Evolutionary conservation across 2,329 filamentous ascomycete genomes (phyloP).

Genomic region (Trichophyton benhamiae): DNA sequence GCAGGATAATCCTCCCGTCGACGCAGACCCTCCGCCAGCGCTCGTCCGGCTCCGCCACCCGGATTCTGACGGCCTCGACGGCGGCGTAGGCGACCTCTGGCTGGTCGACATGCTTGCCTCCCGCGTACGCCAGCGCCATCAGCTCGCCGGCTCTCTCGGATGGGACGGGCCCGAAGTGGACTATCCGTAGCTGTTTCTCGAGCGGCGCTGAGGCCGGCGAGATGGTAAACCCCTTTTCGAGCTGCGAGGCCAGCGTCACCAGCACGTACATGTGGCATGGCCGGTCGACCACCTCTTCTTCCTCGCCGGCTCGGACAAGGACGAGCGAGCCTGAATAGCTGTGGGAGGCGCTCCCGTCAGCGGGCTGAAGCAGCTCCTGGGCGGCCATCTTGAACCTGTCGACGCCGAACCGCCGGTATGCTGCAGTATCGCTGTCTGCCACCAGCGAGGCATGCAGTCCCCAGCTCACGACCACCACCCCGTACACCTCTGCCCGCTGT

Average conservation of each 20-base stretch:
- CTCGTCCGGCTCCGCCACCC: conserved; percentile 48
- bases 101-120: conserved; percentile 43
- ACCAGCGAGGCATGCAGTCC: conserved; percentile 81
- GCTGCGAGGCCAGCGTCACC: conserved; percentile 61
- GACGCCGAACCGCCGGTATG: conserved; percentile 63
- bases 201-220: conserved; percentile 60
- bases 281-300: conserved; percentile 21
- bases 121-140: conserved; percentile 53
- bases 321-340: conserved; percentile 44
- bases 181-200: conserved; percentile 56
- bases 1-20: conserved; percentile 74
- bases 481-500: conserved; percentile 39
- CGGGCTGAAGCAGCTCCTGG: conserved; percentile 54
- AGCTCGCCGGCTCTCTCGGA: conserved; percentile 60
- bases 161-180: conserved; percentile 59
- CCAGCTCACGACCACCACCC: conserved; percentile 79
- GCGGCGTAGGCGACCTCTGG: conserved; percentile 56
- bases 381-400: conserved; percentile 79
- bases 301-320: conserved; percentile 22
- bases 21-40: conserved; percentile 78
- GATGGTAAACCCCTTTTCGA: conserved; percentile 72
- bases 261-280: conserved; percentile 63
- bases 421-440: conserved; percentile 76
- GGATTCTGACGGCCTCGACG: conserved; percentile 54
- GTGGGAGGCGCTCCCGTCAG: conserved; percentile 42